Conservation (phyloP, 129 eudicot species). For the Apium graveolens region DNA sequence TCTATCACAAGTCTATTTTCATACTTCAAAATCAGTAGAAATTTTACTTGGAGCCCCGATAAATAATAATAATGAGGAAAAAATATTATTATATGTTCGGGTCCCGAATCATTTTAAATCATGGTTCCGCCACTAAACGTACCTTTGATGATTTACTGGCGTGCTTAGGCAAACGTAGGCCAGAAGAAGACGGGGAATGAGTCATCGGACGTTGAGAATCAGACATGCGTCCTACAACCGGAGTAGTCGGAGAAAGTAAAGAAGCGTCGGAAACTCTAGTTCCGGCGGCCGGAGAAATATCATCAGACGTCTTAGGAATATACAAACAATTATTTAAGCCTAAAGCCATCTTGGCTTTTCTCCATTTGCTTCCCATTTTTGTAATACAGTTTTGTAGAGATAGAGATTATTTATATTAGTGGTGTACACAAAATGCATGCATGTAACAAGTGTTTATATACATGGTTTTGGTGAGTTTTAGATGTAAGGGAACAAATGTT, state of each 20-base stretch:
- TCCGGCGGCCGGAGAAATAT: constrained; percentile 24
- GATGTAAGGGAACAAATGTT: constrained; percentile 19
- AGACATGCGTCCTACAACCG: constrained; percentile 5
- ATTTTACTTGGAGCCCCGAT: neutral
- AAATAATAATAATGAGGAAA: too few species aligned
- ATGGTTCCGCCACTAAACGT: neutral
- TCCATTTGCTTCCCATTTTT: constrained; percentile 62
- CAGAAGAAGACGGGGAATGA: constrained; percentile 91
- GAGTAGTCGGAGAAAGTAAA: constrained; percentile 22
- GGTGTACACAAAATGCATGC: neutral
- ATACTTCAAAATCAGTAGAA: neutral
- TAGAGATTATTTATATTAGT: neutral
- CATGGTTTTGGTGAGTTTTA: neutral
- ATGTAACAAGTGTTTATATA: neutral
- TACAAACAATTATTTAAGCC: constrained; percentile 54
- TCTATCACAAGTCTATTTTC: too few species aligned
- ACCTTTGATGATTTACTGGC: constrained; percentile 64
- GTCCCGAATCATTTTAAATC: neutral
- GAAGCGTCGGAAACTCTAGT: constrained; percentile 22
- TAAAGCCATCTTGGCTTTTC: constrained; percentile 59
- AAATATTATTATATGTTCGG: too few species aligned
- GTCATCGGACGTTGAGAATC: constrained; percentile 32
- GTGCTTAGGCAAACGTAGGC: constrained; percentile 53
- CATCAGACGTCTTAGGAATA: constrained; percentile 49
- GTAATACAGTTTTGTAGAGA: constrained; percentile 9